A percentile compares a stretch with the other conserved stretches of the same genome.
These are phyloP conservation scores for Plenodomus lindquistii DNA, from an alignment of 2,329 filamentous ascomycete species.

Conservation along the genomic window DNA sequence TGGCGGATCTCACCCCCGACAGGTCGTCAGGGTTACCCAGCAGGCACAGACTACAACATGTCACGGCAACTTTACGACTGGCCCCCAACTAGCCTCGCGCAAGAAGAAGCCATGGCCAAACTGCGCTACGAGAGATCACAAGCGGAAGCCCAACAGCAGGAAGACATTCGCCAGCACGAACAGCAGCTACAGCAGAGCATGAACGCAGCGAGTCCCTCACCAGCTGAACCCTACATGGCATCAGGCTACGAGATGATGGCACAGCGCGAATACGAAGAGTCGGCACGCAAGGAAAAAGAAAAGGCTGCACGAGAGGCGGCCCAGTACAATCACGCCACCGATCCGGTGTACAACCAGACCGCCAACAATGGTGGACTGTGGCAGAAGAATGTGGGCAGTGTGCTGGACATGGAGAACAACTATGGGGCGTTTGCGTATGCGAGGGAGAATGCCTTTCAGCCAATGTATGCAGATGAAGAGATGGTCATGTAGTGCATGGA, in stretches of 20 bases:
- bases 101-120: conserved; percentile 60
- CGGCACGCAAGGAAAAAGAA: conserved; percentile 35
- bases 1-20: conserved; percentile 79
- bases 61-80: conserved; percentile 51
- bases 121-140: conserved; percentile 62
- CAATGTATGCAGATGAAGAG: conserved; percentile 40
- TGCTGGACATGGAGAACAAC: conserved; percentile 65
- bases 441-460: conserved; percentile 52
- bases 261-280: conserved; percentile 64
- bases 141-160: conserved; percentile 27
- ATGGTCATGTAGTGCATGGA: conserved; percentile 43
- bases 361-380: conserved; percentile 50
- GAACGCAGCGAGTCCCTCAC: conserved; percentile 23
- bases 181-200: conserved; percentile 36
- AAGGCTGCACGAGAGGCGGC: conserved; percentile 27
- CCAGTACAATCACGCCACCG: conserved; percentile 62
- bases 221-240: conserved; percentile 79
- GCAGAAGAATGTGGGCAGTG: conserved; percentile 50
- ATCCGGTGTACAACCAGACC: conserved; percentile 66
- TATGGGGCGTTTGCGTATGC: conserved; percentile 66
- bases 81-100: conserved; percentile 59
- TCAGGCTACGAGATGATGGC: conserved; percentile 77
- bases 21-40: conserved; percentile 37
- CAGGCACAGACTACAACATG: conserved; percentile 51
- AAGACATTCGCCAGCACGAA: conserved; percentile 34